Evolutionary conservation across 2,329 filamentous ascomycete genomes (phyloP).

Genomic region (Aureobasidium sp.): DNA sequence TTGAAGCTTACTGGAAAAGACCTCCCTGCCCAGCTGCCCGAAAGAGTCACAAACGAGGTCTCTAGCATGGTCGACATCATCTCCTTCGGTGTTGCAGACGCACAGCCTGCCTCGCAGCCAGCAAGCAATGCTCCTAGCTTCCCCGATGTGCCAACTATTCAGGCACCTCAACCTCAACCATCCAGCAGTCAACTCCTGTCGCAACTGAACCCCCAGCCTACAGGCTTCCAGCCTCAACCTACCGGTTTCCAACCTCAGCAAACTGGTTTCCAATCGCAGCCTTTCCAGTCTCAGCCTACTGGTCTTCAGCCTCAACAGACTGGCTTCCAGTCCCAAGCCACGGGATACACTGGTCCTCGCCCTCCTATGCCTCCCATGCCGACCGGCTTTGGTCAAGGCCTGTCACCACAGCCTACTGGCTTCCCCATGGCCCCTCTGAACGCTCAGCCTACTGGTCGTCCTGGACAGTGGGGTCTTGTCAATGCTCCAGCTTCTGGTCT

Average conservation of each 20-base stretch:
- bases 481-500: constrained; percentile 85
- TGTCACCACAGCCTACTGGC: constrained; percentile 59
- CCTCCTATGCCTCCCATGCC: constrained; percentile 82
- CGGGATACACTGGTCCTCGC: constrained; percentile 72
- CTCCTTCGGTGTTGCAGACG: constrained; percentile 83
- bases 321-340: constrained; percentile 55
- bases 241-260: constrained; percentile 53
- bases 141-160: constrained; percentile 48
- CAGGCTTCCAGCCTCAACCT: constrained; percentile 51
- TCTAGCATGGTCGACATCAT: constrained; percentile 99
- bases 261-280: constrained; percentile 52
- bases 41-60: constrained; percentile 89
- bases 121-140: constrained; percentile 66
- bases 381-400: constrained; percentile 58
- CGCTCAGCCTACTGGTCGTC: constrained; percentile 86
- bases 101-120: constrained; percentile 44
- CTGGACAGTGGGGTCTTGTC: constrained; percentile 97
- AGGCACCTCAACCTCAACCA: constrained; percentile 48
- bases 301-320: constrained; percentile 54
- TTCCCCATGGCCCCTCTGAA: constrained; percentile 59
- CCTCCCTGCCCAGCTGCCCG: constrained; percentile 67
- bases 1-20: constrained; percentile 81
- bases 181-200: constrained; percentile 59
- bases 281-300: constrained; percentile 43
- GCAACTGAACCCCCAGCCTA: constrained; percentile 49